These are phyloP conservation scores for Acanthochlamys bracteata DNA, from an alignment of 106 monocot species.

Conservation along the genomic window DNA sequence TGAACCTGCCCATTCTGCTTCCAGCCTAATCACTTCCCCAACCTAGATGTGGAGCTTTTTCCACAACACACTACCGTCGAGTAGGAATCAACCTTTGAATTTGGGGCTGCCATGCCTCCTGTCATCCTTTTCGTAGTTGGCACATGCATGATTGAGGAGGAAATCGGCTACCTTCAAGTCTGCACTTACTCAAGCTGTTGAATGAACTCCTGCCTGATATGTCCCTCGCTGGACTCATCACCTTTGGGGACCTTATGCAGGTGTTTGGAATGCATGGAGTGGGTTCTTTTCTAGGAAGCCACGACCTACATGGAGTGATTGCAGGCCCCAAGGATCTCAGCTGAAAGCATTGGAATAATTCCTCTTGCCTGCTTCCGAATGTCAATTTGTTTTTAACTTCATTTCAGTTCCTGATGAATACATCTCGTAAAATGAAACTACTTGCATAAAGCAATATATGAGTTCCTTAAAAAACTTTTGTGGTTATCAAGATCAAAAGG, in stretches of 20 bases:
- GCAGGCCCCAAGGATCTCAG: conserved; percentile 86
- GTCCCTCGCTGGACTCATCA: conserved; percentile 83
- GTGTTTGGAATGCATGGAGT: conserved; percentile 87
- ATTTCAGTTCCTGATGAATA: conserved; percentile 35
- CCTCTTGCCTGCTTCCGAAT: conserved; percentile 76
- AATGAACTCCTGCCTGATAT: conserved; percentile 80
- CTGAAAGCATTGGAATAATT: conserved; percentile 86
- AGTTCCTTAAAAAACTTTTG: not conserved
- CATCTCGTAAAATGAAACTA: not conserved
- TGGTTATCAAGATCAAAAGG: too few species aligned
- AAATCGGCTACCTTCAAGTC: conserved; percentile 71
- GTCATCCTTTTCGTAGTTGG: conserved; percentile 90
- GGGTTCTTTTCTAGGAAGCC: conserved; percentile 63
- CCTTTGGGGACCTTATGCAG: conserved; percentile 90
- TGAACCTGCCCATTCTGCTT: conserved; percentile 96
- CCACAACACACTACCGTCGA: conserved; percentile 80
- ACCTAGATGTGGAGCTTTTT: conserved; percentile 82
- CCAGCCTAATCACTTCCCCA: conserved; percentile 93
- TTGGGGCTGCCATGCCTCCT: conserved; percentile 37
- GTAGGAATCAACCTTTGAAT: conserved; percentile 42
- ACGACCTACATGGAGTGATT: conserved; percentile 64
- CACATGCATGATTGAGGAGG: conserved; percentile 93
- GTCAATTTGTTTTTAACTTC: conserved; percentile 81
- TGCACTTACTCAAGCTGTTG: conserved; percentile 74
- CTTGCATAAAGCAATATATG: not conserved